phyloP scores from a whole-genome alignment of 1,284 basidiomycete genomes.

The Ustilago sp. region DNA sequence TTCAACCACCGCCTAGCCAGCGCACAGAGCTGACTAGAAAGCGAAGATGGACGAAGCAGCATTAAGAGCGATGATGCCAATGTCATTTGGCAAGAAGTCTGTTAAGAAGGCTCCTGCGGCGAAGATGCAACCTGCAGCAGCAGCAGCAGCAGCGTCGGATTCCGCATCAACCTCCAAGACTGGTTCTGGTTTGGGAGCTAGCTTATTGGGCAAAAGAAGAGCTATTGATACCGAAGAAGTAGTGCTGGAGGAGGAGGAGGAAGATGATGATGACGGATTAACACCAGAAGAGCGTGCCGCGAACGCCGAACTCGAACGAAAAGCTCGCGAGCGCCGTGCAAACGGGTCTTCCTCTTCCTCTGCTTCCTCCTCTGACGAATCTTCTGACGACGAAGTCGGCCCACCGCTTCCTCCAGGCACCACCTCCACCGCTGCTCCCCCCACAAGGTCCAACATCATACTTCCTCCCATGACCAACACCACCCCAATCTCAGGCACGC shows the following conservation, averaged over 20 bases:
- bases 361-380: conserved; percentile 14
- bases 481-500: conserved; percentile 81
- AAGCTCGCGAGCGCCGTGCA: conserved; percentile 22
- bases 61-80: conserved; percentile 65
- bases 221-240: not conserved
- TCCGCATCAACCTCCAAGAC: not conserved
- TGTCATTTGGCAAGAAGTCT: conserved; percentile 54
- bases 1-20: not conserved
- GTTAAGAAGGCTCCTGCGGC: conserved; percentile 2
- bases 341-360: conserved; percentile 9
- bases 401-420: conserved; percentile 32
- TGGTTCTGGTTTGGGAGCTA: not conserved
- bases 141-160: not conserved
- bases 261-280: conserved; percentile 56
- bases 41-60: conserved; percentile 66
- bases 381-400: conserved; percentile 22
- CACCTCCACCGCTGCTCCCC: not conserved
- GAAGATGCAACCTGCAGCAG: not conserved
- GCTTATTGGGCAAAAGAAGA: conserved; percentile 20
- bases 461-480: conserved; percentile 25
- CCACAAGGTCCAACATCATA: not conserved
- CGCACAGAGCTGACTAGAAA: not conserved
- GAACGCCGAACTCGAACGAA: conserved; percentile 24
- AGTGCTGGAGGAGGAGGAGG: conserved; percentile 15
- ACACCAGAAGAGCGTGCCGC: conserved; percentile 56